A percentile compares a stretch with the other conserved stretches of the same genome.
phyloP scores from a whole-genome alignment of 202 grass and related monocot genomes.

The Saccharum hybrid region DNA sequence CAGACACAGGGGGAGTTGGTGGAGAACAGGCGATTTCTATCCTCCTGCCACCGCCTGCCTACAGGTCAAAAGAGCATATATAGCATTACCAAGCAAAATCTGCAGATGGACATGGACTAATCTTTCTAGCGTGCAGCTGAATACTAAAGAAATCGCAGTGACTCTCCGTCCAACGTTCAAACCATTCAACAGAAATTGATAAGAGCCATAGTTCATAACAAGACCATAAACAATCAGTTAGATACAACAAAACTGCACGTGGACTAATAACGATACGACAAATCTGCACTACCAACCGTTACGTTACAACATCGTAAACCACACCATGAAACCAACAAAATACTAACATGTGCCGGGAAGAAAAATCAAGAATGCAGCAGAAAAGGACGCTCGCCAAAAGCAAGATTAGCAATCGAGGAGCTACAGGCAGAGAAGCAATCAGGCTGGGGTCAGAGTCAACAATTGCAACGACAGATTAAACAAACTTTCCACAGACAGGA shows the following conservation, averaged over 20 bases:
- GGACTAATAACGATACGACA: background rate
- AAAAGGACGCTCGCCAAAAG: background rate
- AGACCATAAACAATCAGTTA: background rate
- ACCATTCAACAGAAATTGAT: background rate
- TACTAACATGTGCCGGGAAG: background rate
- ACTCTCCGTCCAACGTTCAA: background rate
- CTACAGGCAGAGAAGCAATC: background rate
- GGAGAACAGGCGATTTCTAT: background rate
- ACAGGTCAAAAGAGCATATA: background rate
- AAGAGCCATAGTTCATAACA: background rate
- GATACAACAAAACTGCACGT: background rate
- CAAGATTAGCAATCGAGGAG: slow-evolving; percentile 9
- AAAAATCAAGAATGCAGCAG: background rate
- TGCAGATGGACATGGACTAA: background rate
- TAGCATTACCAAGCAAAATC: background rate
- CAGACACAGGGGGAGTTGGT: background rate
- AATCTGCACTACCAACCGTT: background rate
- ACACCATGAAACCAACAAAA: background rate
- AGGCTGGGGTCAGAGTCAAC: slow-evolving; percentile 45
- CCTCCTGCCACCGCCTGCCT: background rate
- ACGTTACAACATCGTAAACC: background rate
- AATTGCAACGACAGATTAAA: slow-evolving; percentile 43
- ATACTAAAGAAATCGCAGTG: background rate
- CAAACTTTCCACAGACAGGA: slow-evolving; percentile 34
- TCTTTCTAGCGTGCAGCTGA: background rate